phyloP scores from a whole-genome alignment of 2,329 filamentous ascomycete genomes.

The Thielaviopsis populi region DNA sequence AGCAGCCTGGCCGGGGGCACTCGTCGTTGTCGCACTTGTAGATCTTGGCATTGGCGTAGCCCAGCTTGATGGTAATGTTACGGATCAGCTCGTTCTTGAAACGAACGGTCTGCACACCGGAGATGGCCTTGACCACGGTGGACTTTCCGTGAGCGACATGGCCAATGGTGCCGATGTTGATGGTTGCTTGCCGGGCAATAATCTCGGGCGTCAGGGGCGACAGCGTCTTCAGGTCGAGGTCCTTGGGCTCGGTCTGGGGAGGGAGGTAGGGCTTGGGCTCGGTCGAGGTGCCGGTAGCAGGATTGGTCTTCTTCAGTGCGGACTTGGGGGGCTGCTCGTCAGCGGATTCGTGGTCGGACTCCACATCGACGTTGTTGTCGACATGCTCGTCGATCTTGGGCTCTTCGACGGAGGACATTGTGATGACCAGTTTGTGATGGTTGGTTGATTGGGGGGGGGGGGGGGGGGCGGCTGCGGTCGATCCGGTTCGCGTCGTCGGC shows the following conservation, averaged over 20 bases:
- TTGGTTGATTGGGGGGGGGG: not conserved
- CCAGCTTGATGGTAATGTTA: slow-evolving; percentile 99
- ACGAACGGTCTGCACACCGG: slow-evolving; percentile 92
- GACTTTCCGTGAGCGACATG: slow-evolving; percentile 99
- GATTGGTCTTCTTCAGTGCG: slow-evolving; percentile 58
- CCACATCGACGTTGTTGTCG: slow-evolving; percentile 47
- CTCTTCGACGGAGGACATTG: slow-evolving; percentile 39
- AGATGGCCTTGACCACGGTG: slow-evolving; percentile 97
- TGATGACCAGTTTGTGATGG: slow-evolving; percentile 15
- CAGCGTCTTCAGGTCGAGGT: slow-evolving; percentile 67
- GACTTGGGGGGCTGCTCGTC: slow-evolving; percentile 63
- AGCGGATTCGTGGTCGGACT: slow-evolving; percentile 37
- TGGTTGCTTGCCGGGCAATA: slow-evolving; percentile 92
- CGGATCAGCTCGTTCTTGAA: slow-evolving; percentile 99
- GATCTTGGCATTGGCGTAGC: slow-evolving; percentile 98
- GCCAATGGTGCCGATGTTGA: slow-evolving; percentile 97
- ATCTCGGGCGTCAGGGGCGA: slow-evolving; percentile 88
- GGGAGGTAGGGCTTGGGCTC: slow-evolving; percentile 45
- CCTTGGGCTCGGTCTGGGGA: slow-evolving; percentile 82
- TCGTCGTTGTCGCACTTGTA: slow-evolving; percentile 92
- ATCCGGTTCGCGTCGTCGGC: no score
- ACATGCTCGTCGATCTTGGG: slow-evolving; percentile 52
- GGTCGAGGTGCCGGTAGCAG: slow-evolving; percentile 25
- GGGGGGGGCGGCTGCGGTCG: not conserved
- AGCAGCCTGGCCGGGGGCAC: slow-evolving; percentile 90